phyloP scores from a whole-genome alignment of 768 basidiomycete species.

The Agaricus subrufescens region DNA sequence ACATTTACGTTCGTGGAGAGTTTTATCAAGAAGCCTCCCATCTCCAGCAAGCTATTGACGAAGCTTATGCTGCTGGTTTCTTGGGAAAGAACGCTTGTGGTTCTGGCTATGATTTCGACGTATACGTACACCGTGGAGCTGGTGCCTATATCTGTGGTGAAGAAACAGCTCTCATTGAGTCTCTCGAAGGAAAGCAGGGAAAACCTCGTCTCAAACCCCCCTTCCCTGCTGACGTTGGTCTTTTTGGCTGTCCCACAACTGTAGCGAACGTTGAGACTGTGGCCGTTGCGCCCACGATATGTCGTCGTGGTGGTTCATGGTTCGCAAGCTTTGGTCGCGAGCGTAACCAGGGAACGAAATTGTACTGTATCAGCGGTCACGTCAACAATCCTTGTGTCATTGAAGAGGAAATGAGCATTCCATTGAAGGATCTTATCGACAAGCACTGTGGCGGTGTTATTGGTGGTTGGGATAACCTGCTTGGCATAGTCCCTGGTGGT shows the following conservation, averaged over 20 bases:
- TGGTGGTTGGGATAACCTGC: constrained; percentile 95
- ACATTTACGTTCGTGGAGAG: constrained; percentile 99
- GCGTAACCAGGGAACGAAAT: constrained; percentile 93
- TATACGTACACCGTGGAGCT: constrained; percentile 97
- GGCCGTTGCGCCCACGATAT: constrained; percentile 95
- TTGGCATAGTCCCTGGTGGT: constrained; percentile 96
- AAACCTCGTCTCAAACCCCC: constrained; percentile 98
- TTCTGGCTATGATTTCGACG: constrained; percentile 92
- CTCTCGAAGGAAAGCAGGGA: constrained; percentile 95
- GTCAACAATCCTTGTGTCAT: constrained; percentile 98
- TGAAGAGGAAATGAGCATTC: constrained; percentile 99
- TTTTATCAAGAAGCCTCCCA: constrained; percentile 95
- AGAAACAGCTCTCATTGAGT: constrained; percentile 97
- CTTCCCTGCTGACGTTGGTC: constrained; percentile 96
- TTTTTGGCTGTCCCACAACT: constrained; percentile 96
- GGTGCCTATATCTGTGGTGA: constrained; percentile 99
- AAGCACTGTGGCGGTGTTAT: constrained; percentile 94
- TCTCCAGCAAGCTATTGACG: constrained; percentile 91
- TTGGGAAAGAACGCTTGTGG: constrained; percentile 91
- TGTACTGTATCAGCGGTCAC: constrained; percentile 94
- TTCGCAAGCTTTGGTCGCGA: constrained; percentile 90
- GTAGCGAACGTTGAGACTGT: constrained; percentile 99
- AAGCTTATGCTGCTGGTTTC: constrained; percentile 87
- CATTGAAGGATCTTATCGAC: constrained; percentile 88
- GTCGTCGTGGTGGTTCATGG: constrained; percentile 84